phyloP scores from a whole-genome alignment of 2,329 filamentous ascomycete genomes.

The Meredithiella fracta region DNA sequence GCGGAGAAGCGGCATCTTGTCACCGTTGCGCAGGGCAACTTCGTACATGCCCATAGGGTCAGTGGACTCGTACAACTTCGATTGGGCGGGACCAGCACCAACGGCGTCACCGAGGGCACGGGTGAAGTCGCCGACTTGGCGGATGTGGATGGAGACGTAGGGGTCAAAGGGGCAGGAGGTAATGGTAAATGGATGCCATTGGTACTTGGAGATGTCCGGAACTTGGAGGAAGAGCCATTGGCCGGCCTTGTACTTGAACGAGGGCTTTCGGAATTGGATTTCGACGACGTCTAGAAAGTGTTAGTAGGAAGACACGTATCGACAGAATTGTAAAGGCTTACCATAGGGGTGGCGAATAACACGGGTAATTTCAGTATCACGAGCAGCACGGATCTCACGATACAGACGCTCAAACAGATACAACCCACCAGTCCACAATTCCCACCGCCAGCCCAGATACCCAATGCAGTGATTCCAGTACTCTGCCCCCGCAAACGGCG shows the following conservation, averaged over 20 bases:
- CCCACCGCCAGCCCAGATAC: slow-evolving; percentile 95
- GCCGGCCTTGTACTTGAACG: slow-evolving; percentile 94
- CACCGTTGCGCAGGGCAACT: slow-evolving; percentile 81
- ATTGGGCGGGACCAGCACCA: slow-evolving; percentile 75
- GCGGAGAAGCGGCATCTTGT: slow-evolving; percentile 75
- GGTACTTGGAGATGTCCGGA: slow-evolving; percentile 68
- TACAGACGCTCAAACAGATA: slow-evolving; percentile 83
- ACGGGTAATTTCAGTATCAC: slow-evolving; percentile 76
- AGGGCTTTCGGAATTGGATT: slow-evolving; percentile 91
- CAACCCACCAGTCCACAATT: slow-evolving; percentile 67
- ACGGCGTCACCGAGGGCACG: slow-evolving; percentile 83
- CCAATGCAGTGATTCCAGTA: slow-evolving; percentile 93
- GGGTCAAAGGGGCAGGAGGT: slow-evolving; percentile 94
- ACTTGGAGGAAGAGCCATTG: slow-evolving; percentile 97
- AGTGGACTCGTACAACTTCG: slow-evolving; percentile 56
- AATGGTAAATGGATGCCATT: slow-evolving; percentile 99
- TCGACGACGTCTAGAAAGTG: slow-evolving; percentile 62
- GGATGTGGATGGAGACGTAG: slow-evolving; percentile 85
- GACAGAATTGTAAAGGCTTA: slow-evolving; percentile 27
- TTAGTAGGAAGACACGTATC: slow-evolving; percentile 19
- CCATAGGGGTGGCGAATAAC: slow-evolving; percentile 92
- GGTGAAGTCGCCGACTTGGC: slow-evolving; percentile 94
- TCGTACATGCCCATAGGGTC: slow-evolving; percentile 97
- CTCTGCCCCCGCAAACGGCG: slow-evolving; percentile 63
- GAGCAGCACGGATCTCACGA: slow-evolving; percentile 71